Conservation (phyloP, 1,284 basidiomycete species). For the Thecaphora thlaspeos region DNA sequence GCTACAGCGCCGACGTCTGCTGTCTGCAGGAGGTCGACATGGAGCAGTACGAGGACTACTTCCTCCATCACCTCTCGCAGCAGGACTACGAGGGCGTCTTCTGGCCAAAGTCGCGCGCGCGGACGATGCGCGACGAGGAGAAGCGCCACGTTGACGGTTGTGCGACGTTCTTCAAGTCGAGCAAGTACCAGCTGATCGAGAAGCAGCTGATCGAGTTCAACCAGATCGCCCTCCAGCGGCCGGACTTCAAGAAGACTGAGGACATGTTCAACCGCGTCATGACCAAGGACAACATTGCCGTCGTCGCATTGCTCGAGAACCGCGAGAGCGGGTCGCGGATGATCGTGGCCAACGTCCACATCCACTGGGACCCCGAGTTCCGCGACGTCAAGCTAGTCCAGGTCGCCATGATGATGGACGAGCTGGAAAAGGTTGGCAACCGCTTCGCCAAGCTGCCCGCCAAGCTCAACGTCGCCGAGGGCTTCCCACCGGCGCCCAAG, state of each 20-base stretch:
- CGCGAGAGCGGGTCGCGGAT: conserved; percentile 80
- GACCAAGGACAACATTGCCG: conserved; percentile 91
- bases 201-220: conserved; percentile 93
- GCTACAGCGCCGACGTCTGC: conserved; percentile 82
- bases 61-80: conserved; percentile 72
- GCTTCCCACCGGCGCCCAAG: conserved; percentile 62
- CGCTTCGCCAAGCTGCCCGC: conserved; percentile 83
- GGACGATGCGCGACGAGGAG: conserved; percentile 88
- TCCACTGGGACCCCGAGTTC: conserved; percentile 90
- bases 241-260: conserved; percentile 96
- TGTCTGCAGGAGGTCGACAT: conserved; percentile 90
- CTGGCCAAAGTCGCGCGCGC: conserved; percentile 89
- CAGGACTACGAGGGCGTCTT: conserved; percentile 88
- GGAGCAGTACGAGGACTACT: conserved; percentile 90
- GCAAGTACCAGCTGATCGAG: conserved; percentile 87
- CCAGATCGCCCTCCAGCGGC: conserved; percentile 84
- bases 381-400: conserved; percentile 98
- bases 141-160: conserved; percentile 89
- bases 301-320: conserved; percentile 84
- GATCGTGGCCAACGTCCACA: conserved; percentile 86
- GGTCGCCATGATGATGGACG: conserved; percentile 84
- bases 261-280: conserved; percentile 99
- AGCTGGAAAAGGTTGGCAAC: conserved; percentile 82
- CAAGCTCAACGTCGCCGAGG: conserved; percentile 60
- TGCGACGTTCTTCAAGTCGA: conserved; percentile 89